Evolutionary conservation across 1,139 yeast species (phyloP), one percentile per base, ranked within the genome.

Genomic region (Arxiozyma bovina): DNA sequence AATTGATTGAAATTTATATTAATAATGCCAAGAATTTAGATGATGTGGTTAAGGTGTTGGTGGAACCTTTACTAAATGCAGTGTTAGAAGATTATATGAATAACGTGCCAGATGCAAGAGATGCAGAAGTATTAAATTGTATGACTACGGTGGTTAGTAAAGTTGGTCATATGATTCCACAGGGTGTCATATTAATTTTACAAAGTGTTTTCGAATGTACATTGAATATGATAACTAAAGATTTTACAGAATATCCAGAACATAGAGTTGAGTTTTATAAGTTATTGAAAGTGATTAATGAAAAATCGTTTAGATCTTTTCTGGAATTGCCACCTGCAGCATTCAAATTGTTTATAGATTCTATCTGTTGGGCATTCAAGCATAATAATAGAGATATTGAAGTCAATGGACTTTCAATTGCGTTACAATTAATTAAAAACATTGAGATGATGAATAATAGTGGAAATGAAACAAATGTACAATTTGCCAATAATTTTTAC

Each of bases 301-400:
- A 83, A 61, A 86, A 87, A 68, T 84, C 94, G 27, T 94, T 93
- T 77, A 80, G 82, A 59, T 96, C 97, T 0, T 77, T 93, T 63
- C 76, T 90, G 60, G 88, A 89, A 72, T 79, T 93, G 61, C 95
- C 97, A 17, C 94, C 95, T 9, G 93, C 84, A 61, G 95, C 96
- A 41, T 91, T 93, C 79, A 90, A 87, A 70, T 80, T 91, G 56
- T 85, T 93, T 56, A 83, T 94, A 60, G 93, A 89, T 72, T 96
- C 98, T 1, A 91, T 96, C 50, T 77, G 94, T 66, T 93, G 99
- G 99, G 98, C 98, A 0, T 88, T 94, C 70, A 93, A 93, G 73
- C 99, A 93, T 70, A 94, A 91, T 65, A 89, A 91, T 71, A 81
- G 97, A 71, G 97, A 90, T 57, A 97, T 93, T 54, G 98, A 93